Evolutionary conservation across 768 basidiomycete genomes (phyloP).

Genomic region (Tephrocybe sp.): DNA sequence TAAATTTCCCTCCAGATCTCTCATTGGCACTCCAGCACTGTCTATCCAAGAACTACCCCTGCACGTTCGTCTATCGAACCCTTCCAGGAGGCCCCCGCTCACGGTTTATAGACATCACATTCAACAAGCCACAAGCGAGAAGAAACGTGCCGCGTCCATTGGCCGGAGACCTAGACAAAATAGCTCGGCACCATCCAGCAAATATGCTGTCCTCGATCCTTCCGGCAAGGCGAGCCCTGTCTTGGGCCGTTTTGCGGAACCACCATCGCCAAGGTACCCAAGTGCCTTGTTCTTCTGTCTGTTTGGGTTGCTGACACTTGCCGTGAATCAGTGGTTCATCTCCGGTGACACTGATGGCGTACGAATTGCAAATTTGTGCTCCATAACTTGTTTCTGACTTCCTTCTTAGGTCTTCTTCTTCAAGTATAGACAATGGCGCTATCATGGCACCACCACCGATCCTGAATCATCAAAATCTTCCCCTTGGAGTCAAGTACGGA

Average conservation of each 20-base stretch:
- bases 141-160: constrained; percentile 61
- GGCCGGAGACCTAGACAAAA: constrained; percentile 66
- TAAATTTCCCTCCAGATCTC: constrained; percentile 4
- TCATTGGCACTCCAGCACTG: constrained; percentile 57
- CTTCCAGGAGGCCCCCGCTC: constrained; percentile 2
- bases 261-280: constrained; percentile 23
- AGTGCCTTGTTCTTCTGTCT: constrained; percentile 10
- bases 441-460: constrained; percentile 17
- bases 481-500: constrained; percentile 45
- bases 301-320: constrained; percentile 18
- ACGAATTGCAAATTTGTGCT: constrained; percentile 19
- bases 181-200: constrained; percentile 40
- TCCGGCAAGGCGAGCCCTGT: constrained; percentile 22
- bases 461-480: constrained; percentile 26
- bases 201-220: constrained; percentile 36
- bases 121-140: constrained; percentile 83
- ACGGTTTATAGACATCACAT: constrained; percentile 60
- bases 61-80: constrained; percentile 64
- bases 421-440: constrained; percentile 26
- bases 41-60: constrained; percentile 82
- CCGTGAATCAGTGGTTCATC: constrained; percentile 27
- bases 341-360: constrained; percentile 37
- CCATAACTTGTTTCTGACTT: constrained; percentile 16
- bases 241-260: constrained; percentile 21
- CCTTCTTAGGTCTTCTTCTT: constrained; percentile 26